Conservation (phyloP, 192 early-diverging fungal species). For the Dissophora globulifera region DNA sequence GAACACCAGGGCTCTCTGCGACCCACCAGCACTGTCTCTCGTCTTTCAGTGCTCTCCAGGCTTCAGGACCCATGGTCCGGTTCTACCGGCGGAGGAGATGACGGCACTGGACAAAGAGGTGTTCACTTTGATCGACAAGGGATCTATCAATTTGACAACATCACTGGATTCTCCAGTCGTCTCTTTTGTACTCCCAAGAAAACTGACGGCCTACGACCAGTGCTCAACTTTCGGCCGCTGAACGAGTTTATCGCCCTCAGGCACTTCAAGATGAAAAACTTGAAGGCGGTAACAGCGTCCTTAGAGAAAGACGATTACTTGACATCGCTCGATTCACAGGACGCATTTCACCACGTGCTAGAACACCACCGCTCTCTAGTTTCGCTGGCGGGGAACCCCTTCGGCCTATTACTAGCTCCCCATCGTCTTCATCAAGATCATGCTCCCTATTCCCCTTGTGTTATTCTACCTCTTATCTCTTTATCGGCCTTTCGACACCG, state of each 20-base stretch:
- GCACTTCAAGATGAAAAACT: constrained; percentile 24
- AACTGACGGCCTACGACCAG: constrained; percentile 16
- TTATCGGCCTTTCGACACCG: no score
- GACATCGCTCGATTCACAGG: constrained; percentile 41
- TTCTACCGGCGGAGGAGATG: not conserved
- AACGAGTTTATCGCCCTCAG: constrained; percentile 3
- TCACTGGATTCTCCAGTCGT: constrained; percentile 21
- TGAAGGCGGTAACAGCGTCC: not conserved
- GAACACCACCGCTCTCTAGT: constrained; percentile 24
- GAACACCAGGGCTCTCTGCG: not conserved
- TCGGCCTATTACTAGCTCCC: constrained; percentile 33
- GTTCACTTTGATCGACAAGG: constrained; percentile 8
- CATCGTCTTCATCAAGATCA: constrained; percentile 48
- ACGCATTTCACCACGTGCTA: constrained; percentile 56
- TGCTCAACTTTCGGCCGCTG: constrained; percentile 17
- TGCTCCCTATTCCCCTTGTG: constrained; percentile 25
- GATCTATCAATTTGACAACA: constrained; percentile 10
- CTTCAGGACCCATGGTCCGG: constrained; percentile 5
- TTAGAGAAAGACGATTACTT: constrained; percentile 30
- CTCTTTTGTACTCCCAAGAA: constrained; percentile 29
- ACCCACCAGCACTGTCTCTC: not conserved
- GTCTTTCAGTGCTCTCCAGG: not conserved
- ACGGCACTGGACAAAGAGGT: constrained; percentile 3
- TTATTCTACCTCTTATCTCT: no score
- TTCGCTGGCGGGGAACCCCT: constrained; percentile 41